Evolutionary conservation across 2,329 filamentous ascomycete species (phyloP).

Genomic region (Nemania serpens): DNA sequence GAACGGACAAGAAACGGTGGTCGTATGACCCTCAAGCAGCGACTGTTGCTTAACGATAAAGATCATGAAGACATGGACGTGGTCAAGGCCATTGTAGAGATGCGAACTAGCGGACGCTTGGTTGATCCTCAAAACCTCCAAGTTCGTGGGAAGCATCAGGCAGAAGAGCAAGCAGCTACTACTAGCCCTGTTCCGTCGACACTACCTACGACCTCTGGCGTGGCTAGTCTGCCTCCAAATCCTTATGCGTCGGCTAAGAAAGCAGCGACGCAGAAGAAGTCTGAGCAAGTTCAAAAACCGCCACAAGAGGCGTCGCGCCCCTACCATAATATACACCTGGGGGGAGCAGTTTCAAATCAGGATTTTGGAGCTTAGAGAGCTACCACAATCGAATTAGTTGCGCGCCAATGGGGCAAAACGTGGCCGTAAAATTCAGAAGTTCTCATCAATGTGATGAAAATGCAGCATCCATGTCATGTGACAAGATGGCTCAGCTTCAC

Average conservation of each 20-base stretch:
- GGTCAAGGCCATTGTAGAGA: conserved; percentile 67
- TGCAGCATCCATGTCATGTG: conserved; percentile 18
- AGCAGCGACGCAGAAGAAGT: conserved; percentile 9
- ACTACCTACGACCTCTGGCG: conserved; percentile 36
- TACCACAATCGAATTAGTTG: conserved; percentile 2
- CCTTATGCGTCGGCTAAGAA: conserved; percentile 42
- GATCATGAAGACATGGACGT: conserved; percentile 70
- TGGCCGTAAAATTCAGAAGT: not conserved
- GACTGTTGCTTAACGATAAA: conserved; percentile 68
- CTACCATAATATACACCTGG: conserved; percentile 33
- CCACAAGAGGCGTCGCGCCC: conserved; percentile 46
- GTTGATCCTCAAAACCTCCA: conserved; percentile 41
- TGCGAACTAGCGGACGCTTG: conserved; percentile 63
- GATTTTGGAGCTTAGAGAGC: conserved; percentile 34
- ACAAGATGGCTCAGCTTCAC: conserved; percentile 6
- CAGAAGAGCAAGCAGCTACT: conserved; percentile 32
- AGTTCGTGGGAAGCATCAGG: conserved; percentile 39
- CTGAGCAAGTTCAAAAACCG: conserved; percentile 40
- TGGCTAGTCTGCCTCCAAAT: conserved; percentile 39
- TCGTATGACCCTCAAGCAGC: conserved; percentile 68
- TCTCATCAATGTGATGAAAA: conserved; percentile 37
- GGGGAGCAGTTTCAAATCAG: conserved; percentile 32
- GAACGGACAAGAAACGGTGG: conserved; percentile 69
- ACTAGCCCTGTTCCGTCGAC: conserved; percentile 31
- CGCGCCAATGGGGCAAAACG: not conserved